Conservation (phyloP, 257 asterid genomes). For the Plantago ovata region DNA sequence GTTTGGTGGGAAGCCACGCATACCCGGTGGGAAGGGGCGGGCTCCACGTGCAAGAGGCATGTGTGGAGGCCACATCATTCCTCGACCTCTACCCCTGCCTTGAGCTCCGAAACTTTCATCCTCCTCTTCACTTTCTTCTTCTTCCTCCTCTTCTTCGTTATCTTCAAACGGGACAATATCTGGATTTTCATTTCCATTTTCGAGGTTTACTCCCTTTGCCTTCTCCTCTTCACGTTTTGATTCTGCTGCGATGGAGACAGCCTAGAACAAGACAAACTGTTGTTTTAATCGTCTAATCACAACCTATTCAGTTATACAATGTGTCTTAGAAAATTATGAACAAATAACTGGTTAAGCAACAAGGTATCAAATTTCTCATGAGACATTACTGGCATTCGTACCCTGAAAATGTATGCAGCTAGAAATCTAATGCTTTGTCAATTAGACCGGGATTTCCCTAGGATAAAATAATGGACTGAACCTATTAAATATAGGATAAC, state of each 20-base stretch:
- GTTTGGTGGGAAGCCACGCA: conserved; percentile 69
- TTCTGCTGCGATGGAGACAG: conserved; percentile 69
- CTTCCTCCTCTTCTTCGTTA: conserved; percentile 89
- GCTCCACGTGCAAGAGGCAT: conserved; percentile 69
- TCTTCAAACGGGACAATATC: conserved; percentile 85
- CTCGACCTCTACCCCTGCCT: conserved; percentile 88
- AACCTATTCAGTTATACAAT: not conserved
- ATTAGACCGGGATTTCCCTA: not conserved
- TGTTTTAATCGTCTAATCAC: conserved; percentile 16
- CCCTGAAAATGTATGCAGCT: too few relatives aligned
- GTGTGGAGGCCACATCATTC: conserved; percentile 86
- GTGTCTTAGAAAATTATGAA: not conserved
- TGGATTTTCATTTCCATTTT: conserved; percentile 59
- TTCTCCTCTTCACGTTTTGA: conserved; percentile 82
- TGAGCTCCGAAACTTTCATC: conserved; percentile 57
- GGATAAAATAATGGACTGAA: conserved; percentile 4
- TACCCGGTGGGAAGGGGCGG: conserved; percentile 55
- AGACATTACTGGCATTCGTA: too few relatives aligned
- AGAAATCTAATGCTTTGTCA: too few relatives aligned
- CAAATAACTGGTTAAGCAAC: not conserved
- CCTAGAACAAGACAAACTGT: conserved; percentile 36
- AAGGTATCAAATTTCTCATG: too few relatives aligned
- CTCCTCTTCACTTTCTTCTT: conserved; percentile 81
- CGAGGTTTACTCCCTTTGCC: conserved; percentile 69
- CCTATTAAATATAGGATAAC: not conserved